phyloP scores from a whole-genome alignment of 208 protist species.

The Leishmania martiniquensis region DNA sequence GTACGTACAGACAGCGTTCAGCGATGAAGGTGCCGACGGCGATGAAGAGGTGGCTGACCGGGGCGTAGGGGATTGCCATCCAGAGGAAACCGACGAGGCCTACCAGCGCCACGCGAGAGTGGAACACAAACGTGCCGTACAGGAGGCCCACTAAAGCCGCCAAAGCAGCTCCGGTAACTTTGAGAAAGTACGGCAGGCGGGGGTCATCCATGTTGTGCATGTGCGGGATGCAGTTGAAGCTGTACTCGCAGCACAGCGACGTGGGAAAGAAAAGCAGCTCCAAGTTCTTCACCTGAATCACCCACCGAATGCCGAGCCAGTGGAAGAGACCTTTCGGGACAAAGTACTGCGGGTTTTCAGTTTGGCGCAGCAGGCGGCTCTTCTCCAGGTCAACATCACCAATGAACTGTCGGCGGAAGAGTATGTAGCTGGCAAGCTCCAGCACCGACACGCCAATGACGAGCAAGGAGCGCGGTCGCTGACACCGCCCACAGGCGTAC shows the following conservation, averaged over 20 bases:
- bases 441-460: constrained; percentile 21
- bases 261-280: constrained; percentile 83
- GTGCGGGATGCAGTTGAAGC: constrained; percentile 87
- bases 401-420: constrained; percentile 52
- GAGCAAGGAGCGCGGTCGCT: constrained; percentile 6
- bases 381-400: constrained; percentile 48
- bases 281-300: constrained; percentile 84
- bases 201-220: constrained; percentile 44
- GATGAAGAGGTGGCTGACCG: constrained; percentile 87
- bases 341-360: constrained; percentile 88
- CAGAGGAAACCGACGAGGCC: constrained; percentile 46
- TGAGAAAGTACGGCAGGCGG: constrained; percentile 34
- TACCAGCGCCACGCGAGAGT: constrained; percentile 20
- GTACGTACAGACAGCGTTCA: constrained; percentile 89
- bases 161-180: constrained; percentile 18
- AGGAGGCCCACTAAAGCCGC: constrained; percentile 3
- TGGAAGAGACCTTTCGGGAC: constrained; percentile 31
- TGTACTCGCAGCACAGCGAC: constrained; percentile 89
- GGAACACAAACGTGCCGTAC: constrained; percentile 23
- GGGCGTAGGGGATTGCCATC: constrained; percentile 75
- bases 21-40: constrained; percentile 82
- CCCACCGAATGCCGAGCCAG: constrained; percentile 54
- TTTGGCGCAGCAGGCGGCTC: constrained; percentile 60
- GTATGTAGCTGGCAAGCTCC: constrained; percentile 50
- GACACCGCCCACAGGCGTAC: constrained; percentile 29